phyloP scores from a whole-genome alignment of 163 green algal species.

The Scenedesmus sp. region DNA sequence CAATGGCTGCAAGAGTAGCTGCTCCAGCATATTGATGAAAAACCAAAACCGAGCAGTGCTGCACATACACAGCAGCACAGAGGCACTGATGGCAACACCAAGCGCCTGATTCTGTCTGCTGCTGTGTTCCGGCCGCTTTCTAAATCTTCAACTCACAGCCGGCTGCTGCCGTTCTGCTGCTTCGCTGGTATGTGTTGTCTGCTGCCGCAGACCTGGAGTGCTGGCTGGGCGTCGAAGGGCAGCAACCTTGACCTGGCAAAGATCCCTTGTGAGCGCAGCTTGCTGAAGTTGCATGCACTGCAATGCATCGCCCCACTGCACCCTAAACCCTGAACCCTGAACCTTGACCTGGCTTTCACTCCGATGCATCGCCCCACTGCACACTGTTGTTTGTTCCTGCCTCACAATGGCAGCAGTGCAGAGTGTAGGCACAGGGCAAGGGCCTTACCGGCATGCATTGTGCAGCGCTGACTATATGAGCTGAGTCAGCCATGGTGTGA shows the following conservation, averaged over 20 bases:
- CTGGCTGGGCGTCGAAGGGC: slow-evolving; percentile 1
- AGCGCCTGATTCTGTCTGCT: too few species aligned
- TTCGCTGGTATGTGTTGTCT: neutral
- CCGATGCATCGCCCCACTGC: too few species aligned
- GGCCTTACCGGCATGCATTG: neutral
- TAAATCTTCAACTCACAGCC: neutral
- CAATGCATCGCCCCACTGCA: too few species aligned
- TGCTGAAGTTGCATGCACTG: neutral
- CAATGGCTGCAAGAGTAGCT: neutral
- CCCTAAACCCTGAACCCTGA: too few species aligned
- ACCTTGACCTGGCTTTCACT: too few species aligned
- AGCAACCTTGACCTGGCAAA: slow-evolving; percentile 36
- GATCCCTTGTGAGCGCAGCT: neutral
- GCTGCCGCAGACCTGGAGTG: slow-evolving; percentile 26
- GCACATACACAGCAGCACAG: too few species aligned
- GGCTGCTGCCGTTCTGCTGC: neutral
- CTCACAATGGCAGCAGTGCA: neutral
- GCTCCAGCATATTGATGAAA: slow-evolving; percentile 34
- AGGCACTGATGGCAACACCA: too few species aligned
- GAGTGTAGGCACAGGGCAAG: neutral
- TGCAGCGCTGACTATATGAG: neutral
- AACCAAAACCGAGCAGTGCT: slow-evolving; percentile 13
- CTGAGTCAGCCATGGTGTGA: neutral
- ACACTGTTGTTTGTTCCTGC: too few species aligned
- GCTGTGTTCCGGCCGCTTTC: too few species aligned